Base-by-base conservation (phyloP, 495 filamentous ascomycete genomes). In the Xylaria intraflava region DNA sequence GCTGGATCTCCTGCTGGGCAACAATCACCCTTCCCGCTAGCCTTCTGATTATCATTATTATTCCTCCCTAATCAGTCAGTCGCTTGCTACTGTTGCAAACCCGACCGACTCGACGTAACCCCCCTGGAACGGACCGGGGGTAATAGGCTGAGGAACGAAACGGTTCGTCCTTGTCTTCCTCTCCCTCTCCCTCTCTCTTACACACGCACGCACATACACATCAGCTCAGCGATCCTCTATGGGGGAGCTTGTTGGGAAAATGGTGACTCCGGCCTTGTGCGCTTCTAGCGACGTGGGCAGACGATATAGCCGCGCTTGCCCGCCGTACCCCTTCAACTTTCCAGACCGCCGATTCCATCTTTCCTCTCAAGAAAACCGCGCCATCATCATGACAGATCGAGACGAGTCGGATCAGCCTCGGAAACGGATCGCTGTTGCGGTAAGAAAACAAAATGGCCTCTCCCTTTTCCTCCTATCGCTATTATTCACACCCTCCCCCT, bases 381-480 rank as follows among this genome's bases (percentile, higher is more conserved):
- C 66, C 10, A 31, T 63, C 36, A 65, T 55, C 30, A 77, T 77
- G 74, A 57, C 67, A n/a, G 74, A 76, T 26, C 55, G 59, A 24
- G 49, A 64, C 8, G 72, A 73, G 33, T 53, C 66, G 10, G 72
- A 76, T n/a, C 71, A 72, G 23, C 73, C 77, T 42, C 69, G 78
- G 38, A 79, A 78, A 62, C 65, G 86, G 48, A 88, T 86, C 58
- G 79, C 80, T 17, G 80, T 90, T 31, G 86, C 86, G 33, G 86
- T 90, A 78, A 71, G 84, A 31, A 33, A 29, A 41, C 20, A 43
- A 19, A 24, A 42, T 39, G 1, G 1, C 5, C 62, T 58, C 6
- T 10, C 20, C n/a, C 12, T 24, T 24, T 11, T 17, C 23, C 17
- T 42, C 19, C 29, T n/a, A 9, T 30, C 36, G 19, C 33, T 17